phyloP scores from a whole-genome alignment of 179 eudicot genomes.

The Silene vulgaris region DNA sequence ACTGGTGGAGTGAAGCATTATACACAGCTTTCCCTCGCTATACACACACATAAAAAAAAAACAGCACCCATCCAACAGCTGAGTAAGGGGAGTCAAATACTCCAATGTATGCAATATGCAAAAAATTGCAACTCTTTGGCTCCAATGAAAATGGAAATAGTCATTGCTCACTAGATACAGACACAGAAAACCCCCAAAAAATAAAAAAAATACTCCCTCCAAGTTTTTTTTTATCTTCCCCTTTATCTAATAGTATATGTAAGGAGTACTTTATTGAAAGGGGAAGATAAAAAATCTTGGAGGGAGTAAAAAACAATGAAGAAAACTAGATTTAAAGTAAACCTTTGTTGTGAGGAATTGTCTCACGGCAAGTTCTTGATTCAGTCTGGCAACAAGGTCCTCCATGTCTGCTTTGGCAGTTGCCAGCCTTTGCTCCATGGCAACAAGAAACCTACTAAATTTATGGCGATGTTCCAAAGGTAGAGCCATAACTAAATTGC shows the following conservation, averaged over 20 bases:
- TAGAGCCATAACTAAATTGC: slow-evolving; percentile 49
- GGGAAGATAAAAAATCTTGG: no score
- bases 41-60: background rate
- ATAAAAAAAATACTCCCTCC: no score
- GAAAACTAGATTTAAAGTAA: slow-evolving; percentile 15
- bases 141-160: background rate
- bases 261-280: no score
- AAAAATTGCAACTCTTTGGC: background rate
- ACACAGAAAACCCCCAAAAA: background rate
- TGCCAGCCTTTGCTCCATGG: slow-evolving; percentile 57
- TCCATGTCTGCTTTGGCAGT: slow-evolving; percentile 88
- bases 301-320: background rate
- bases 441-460: slow-evolving; percentile 58
- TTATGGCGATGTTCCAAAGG: slow-evolving; percentile 64
- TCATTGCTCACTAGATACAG: background rate
- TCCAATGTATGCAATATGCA: no score
- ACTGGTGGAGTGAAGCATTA: background rate
- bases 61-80: no score
- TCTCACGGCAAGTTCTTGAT: slow-evolving; percentile 81
- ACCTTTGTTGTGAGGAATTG: slow-evolving; percentile 85
- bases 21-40: background rate
- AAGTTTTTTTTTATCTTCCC: no score
- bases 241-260: no score
- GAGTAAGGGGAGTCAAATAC: no score
- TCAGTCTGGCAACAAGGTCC: slow-evolving; percentile 73